Evolutionary conservation across 2,329 filamentous ascomycete genomes (phyloP).

Genomic region (Hypoxylon sp.): DNA sequence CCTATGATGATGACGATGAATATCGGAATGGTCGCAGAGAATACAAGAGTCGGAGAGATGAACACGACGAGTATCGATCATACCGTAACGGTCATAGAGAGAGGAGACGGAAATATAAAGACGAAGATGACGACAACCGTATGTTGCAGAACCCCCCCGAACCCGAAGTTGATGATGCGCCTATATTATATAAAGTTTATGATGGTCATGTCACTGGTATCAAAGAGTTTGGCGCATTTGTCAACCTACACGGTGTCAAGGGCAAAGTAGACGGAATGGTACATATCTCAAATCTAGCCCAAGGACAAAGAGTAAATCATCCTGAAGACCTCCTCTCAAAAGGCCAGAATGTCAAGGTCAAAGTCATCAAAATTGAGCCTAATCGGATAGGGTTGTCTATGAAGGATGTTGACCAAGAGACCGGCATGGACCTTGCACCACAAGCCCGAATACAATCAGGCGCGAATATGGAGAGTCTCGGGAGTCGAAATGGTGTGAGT

Average conservation of each 20-base stretch:
- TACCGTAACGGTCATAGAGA: slow-evolving; percentile 62
- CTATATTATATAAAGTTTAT: slow-evolving; percentile 89
- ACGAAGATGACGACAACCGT: slow-evolving; percentile 67
- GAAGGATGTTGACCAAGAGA: slow-evolving; percentile 95
- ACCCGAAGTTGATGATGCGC: slow-evolving; percentile 84
- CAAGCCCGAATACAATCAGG: slow-evolving; percentile 86
- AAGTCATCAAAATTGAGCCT: slow-evolving; percentile 89
- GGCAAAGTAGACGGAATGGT: slow-evolving; percentile 95
- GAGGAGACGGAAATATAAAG: slow-evolving; percentile 60
- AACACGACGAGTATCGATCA: slow-evolving; percentile 72
- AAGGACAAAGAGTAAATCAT: slow-evolving; percentile 89
- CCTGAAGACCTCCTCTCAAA: slow-evolving; percentile 87
- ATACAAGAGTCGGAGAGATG: slow-evolving; percentile 63
- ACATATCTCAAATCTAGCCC: slow-evolving; percentile 89
- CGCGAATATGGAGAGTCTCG: slow-evolving; percentile 88
- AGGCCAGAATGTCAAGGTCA: slow-evolving; percentile 91
- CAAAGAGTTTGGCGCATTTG: slow-evolving; percentile 96
- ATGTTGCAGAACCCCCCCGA: slow-evolving; percentile 76
- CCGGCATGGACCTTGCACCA: slow-evolving; percentile 85
- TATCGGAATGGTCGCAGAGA: slow-evolving; percentile 59
- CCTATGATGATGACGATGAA: slow-evolving; percentile 54
- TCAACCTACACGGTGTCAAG: slow-evolving; percentile 88
- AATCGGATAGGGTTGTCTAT: slow-evolving; percentile 89
- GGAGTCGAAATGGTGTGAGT: slow-evolving; percentile 69
- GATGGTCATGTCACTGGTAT: slow-evolving; percentile 90